Base-by-base conservation (phyloP, 202 grass and related monocot species). In the Hordeum pubiflorum region DNA sequence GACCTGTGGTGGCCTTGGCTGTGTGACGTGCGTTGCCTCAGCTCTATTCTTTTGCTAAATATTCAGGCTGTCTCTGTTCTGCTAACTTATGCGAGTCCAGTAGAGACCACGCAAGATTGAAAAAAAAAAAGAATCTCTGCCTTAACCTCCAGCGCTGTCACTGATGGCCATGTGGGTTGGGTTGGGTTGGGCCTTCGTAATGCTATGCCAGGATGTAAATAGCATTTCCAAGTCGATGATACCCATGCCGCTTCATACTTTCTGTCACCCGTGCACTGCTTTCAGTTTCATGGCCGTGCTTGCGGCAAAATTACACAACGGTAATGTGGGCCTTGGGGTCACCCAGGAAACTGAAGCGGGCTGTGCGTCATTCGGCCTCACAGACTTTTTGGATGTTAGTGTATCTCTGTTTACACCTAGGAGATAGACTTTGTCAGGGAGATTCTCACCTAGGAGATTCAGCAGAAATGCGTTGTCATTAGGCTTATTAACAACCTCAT, bases 141-240 rank as follows among this genome's bases (percentile, higher is more conserved):
- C 56, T 15, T 24, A 32, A 72, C 11, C 17, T 23, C 24, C 55
- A 72, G 67, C 10, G 27, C 4, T 18, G 12, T 48, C 20, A 23
- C 10, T 10, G 18, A 40, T 24, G n/a, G 24, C 23, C 24, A 17
- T 36, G 60, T 34, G 17, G 40, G 22, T 26, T 36, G 5, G 40
- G 22, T 26, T 36, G 5, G 39, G 34, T 14, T 38, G 6, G 40
- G 27, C 41, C 24, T 74, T 20, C 3, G 29, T 8, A 23, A 31
- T 50, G 21, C 67, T 58, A 78, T 76, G 18, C 57, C 60, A 79
- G 40, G 83, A 61, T 71, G 79, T 83, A 79, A 48, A 79, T 86
- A 76, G 31, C 72, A 63, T 33, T 79, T 62, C 41, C 52, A 61
- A 31, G 26, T 68, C 43, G 7, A 86, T 83, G 48, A 52, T 73